phyloP scores from a whole-genome alignment of 1,284 basidiomycete genomes.

The Rhodotorula sp. region DNA sequence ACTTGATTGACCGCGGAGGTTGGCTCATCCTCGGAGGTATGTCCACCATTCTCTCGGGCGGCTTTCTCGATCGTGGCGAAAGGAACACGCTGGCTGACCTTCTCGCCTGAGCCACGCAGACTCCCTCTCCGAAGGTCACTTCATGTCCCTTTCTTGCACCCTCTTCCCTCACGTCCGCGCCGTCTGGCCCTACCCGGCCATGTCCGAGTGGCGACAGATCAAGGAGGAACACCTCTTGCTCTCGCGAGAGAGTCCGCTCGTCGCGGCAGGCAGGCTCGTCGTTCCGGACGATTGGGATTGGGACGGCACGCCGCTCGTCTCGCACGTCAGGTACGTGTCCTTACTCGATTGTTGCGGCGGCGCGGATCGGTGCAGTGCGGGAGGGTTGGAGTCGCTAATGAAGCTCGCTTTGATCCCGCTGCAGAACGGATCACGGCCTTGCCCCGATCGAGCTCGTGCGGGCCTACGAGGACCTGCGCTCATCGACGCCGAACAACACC shows the following conservation, averaged over 20 bases:
- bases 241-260: not conserved
- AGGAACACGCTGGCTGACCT: not conserved
- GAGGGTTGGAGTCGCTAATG: too few species aligned
- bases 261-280: not conserved
- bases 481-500: too few species aligned
- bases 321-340: constrained; percentile 3
- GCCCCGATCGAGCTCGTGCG: constrained; percentile 5
- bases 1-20: constrained; percentile 4
- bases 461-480: not conserved
- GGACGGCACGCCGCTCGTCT: constrained; percentile 1
- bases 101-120: not conserved
- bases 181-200: not conserved
- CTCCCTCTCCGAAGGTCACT: constrained; percentile 15
- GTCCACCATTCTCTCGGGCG: not conserved
- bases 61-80: too few species aligned
- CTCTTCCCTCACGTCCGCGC: constrained; percentile 14
- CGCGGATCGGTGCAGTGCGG: too few species aligned
- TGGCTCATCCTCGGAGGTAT: constrained; percentile 16
- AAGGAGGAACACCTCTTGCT: constrained; percentile 16
- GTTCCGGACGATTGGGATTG: not conserved
- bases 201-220: constrained; percentile 5
- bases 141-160: constrained; percentile 9
- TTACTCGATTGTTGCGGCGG: not conserved
- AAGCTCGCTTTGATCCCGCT: too few species aligned
- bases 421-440: constrained; percentile 14